Evolutionary conservation across 2,329 filamentous ascomycete species (phyloP).

Genomic region (Ampelomyces quisqualis): DNA sequence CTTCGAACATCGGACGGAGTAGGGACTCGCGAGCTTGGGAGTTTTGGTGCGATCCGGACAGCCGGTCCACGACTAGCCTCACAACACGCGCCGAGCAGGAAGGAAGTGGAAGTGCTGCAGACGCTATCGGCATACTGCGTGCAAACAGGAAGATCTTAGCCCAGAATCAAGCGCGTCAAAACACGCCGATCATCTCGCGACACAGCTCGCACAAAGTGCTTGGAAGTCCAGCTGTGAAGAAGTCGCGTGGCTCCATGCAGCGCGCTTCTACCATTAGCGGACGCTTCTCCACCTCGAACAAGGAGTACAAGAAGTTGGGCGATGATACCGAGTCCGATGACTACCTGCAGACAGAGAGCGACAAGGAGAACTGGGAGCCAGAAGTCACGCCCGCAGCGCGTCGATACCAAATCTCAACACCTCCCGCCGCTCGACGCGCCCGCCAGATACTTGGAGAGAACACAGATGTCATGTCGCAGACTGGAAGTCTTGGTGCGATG

Average conservation of each 20-base stretch:
- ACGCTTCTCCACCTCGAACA: constrained; percentile 39
- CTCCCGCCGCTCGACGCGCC: constrained; percentile 34
- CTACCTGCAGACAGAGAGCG: constrained; percentile 69
- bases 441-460: constrained; percentile 53
- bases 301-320: constrained; percentile 23
- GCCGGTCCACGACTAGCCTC: constrained; percentile 66
- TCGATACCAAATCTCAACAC: constrained; percentile 27
- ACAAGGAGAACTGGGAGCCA: constrained; percentile 90
- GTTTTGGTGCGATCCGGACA: constrained; percentile 80
- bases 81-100: constrained; percentile 81
- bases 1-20: constrained; percentile 66
- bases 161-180: constrained; percentile 65
- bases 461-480: constrained; percentile 44
- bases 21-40: constrained; percentile 89
- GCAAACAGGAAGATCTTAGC: constrained; percentile 59
- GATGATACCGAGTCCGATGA: constrained; percentile 47
- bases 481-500: constrained; percentile 40
- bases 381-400: constrained; percentile 36
- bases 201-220: constrained; percentile 29
- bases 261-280: constrained; percentile 40
- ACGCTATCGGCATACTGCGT: constrained; percentile 77
- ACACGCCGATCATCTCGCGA: constrained; percentile 50
- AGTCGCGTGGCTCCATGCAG: constrained; percentile 34
- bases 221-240: constrained; percentile 42
- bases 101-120: constrained; percentile 73